Percentiles rank a stretch among this genome's conserved stretches.
These are phyloP conservation scores for Clitopilus passeckerianus DNA, from an alignment of 768 basidiomycete species.

Conservation along the genomic window DNA sequence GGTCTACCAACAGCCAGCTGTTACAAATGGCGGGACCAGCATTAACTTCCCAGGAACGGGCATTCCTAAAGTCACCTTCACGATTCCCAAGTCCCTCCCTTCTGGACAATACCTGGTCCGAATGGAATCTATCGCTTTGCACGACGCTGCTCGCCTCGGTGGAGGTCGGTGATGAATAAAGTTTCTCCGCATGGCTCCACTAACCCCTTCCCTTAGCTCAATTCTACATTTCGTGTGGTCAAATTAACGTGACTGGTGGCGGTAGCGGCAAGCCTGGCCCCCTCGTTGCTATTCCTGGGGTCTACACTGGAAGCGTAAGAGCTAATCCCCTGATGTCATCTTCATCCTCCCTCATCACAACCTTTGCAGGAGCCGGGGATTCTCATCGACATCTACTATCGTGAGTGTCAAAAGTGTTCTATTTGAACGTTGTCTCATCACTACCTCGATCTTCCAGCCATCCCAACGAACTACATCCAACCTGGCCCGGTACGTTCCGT, in stretches of 20 bases:
- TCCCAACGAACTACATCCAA: slow-evolving; percentile 17
- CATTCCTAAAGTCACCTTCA: slow-evolving; percentile 23
- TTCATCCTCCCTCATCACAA: background rate
- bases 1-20: slow-evolving; percentile 37
- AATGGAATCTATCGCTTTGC: slow-evolving; percentile 35
- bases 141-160: slow-evolving; percentile 25
- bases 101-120: slow-evolving; percentile 27
- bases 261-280: slow-evolving; percentile 22
- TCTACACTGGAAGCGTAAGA: slow-evolving; percentile 21
- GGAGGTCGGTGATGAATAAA: slow-evolving; percentile 23
- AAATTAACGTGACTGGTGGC: slow-evolving; percentile 34
- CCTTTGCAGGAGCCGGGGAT: slow-evolving; percentile 13
- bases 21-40: slow-evolving; percentile 38
- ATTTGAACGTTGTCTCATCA: background rate
- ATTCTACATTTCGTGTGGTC: slow-evolving; percentile 31
- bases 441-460: slow-evolving; percentile 1
- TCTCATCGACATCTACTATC: slow-evolving; percentile 21
- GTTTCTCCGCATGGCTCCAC: background rate
- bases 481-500: slow-evolving; percentile 17
- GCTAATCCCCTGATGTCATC: background rate
- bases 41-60: slow-evolving; percentile 38
- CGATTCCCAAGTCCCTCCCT: slow-evolving; percentile 28
- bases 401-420: background rate
- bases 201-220: slow-evolving; percentile 13
- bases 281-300: slow-evolving; percentile 21